A percentile compares a stretch with the other conserved stretches of the same genome.
Evolutionary conservation across 2,329 filamentous ascomycete species (phyloP).

Genomic region (Penicillium glabrum): DNA sequence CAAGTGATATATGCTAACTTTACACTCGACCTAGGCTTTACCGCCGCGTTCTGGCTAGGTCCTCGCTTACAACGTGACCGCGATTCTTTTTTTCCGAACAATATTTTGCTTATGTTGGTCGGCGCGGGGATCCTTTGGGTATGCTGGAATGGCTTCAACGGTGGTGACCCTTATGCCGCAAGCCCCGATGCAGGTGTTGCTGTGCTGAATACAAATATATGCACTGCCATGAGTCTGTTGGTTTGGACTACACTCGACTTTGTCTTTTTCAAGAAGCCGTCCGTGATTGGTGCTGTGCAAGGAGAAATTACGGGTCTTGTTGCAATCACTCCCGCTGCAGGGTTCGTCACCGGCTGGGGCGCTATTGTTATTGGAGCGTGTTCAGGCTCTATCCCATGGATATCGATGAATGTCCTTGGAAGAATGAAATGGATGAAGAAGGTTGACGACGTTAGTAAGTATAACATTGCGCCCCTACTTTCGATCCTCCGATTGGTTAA

Average conservation of each 20-base stretch:
- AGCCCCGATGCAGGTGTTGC: conserved; percentile 52
- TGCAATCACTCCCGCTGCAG: conserved; percentile 53
- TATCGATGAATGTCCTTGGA: neutral
- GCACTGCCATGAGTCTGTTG: conserved; percentile 50
- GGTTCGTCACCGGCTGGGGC: conserved; percentile 53
- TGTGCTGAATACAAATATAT: conserved; percentile 54
- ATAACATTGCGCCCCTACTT: no score
- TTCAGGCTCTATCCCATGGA: conserved; percentile 10
- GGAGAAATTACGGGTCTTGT: conserved; percentile 56
- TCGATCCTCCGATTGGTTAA: neutral
- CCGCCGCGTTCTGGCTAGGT: neutral
- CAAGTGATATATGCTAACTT: neutral
- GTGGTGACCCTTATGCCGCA: conserved; percentile 54
- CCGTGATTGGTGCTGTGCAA: conserved; percentile 52
- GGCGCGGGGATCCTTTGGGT: conserved; percentile 54
- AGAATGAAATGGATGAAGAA: neutral
- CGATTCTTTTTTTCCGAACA: neutral
- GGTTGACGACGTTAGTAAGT: neutral
- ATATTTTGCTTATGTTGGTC: conserved; percentile 18
- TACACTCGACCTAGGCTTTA: neutral
- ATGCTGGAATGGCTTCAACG: conserved; percentile 57
- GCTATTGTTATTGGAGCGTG: conserved; percentile 50
- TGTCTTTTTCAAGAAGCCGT: conserved; percentile 46
- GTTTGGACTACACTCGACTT: conserved; percentile 49
- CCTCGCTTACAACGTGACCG: neutral